A percentile compares a stretch with the other conserved stretches of the same genome.
phyloP scores from a whole-genome alignment of 441 rosid species.

The Geranium incanum region DNA sequence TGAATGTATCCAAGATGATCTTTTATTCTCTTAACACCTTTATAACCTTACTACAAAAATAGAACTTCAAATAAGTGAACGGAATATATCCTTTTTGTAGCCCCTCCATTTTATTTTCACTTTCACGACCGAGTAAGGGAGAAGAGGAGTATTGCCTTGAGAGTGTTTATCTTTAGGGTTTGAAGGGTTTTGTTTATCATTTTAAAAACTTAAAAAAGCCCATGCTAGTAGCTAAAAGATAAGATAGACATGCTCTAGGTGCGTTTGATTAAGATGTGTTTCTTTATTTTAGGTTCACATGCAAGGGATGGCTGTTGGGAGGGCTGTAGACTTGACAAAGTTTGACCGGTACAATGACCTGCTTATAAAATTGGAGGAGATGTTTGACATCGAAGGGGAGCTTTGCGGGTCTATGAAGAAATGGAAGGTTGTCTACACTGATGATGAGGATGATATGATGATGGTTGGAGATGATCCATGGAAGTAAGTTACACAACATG shows the following conservation, averaged over 20 bases:
- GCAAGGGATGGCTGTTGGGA: constrained; percentile 98
- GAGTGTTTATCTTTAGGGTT: too few relatives aligned
- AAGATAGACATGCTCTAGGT: neutral
- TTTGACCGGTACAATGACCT: constrained; percentile 66
- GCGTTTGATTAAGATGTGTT: constrained; percentile 9
- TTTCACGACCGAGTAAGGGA: too few relatives aligned
- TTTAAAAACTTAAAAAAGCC: too few relatives aligned
- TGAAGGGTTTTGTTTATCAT: too few relatives aligned
- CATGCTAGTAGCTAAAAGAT: too few relatives aligned
- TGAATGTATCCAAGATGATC: too few relatives aligned
- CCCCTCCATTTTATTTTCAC: too few relatives aligned
- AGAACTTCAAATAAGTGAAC: too few relatives aligned
- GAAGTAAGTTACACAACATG: constrained; percentile 55
- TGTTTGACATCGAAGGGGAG: constrained; percentile 87
- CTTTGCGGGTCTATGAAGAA: constrained; percentile 60
- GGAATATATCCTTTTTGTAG: too few relatives aligned
- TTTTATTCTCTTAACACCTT: too few relatives aligned
- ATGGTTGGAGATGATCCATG: constrained; percentile 99
- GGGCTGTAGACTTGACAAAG: constrained; percentile 87
- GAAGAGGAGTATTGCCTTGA: too few relatives aligned
- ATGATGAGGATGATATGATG: constrained; percentile 98
- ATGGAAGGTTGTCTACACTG: constrained; percentile 96
- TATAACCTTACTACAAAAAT: too few relatives aligned
- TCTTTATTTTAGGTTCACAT: constrained; percentile 63
- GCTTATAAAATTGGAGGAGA: constrained; percentile 72